Percentiles rank a stretch among this genome's conserved stretches.
Conservation (phyloP, 192 early-diverging fungal species). For the Coemansia sp. region DNA sequence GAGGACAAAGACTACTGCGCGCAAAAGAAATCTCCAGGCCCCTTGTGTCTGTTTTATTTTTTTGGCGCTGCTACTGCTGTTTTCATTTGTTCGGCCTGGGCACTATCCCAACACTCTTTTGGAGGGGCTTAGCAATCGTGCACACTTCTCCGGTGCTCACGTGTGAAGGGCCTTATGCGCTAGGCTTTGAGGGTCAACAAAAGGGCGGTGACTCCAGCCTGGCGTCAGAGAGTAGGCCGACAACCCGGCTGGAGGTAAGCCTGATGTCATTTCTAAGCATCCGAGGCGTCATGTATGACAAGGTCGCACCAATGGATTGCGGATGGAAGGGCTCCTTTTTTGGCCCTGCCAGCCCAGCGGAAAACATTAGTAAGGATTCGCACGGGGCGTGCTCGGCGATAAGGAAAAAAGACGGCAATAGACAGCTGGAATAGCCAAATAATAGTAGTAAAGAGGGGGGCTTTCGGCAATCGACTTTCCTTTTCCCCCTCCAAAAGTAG, state of each 20-base stretch:
- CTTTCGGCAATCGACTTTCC: conserved; percentile 1
- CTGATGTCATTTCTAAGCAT: neutral
- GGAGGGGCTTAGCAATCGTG: neutral
- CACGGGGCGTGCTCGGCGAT: neutral
- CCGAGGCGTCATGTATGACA: neutral
- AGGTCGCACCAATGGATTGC: neutral
- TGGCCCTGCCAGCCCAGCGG: neutral
- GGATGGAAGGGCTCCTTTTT: neutral
- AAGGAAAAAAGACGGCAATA: neutral
- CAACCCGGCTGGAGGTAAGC: neutral
- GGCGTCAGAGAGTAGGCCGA: neutral
- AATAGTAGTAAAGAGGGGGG: neutral
- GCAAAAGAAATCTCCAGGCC: neutral
- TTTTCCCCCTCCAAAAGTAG: neutral
- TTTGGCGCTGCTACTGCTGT: conserved; percentile 6
- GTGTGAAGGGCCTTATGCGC: neutral
- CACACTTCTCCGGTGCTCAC: neutral
- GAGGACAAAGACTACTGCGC: conserved; percentile 3
- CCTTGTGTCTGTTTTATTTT: neutral
- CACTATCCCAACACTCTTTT: neutral
- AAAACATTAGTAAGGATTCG: neutral
- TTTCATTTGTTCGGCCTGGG: neutral
- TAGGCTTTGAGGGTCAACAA: neutral
- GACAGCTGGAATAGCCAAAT: neutral
- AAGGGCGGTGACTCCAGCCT: neutral